Base-by-base conservation (phyloP, 495 filamentous ascomycete species). In the Melanomma pulvis-pyrius region DNA sequence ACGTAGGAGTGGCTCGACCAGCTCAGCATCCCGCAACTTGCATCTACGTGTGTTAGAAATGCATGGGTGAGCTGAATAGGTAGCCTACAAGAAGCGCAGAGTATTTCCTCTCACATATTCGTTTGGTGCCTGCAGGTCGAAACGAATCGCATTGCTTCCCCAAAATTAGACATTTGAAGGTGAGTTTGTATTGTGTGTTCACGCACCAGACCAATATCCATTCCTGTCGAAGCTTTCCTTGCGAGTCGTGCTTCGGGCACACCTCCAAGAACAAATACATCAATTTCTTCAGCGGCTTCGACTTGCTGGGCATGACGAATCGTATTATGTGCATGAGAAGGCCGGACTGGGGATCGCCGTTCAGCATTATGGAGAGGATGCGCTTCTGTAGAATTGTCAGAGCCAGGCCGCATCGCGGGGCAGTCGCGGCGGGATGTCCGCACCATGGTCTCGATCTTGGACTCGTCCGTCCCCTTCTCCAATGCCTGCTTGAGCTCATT, bases 221-320 rank as follows among this genome's bases (percentile, higher is more conserved):
- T 83, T 99, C 96, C 79, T 98, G 94, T 84, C 96, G 96, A 58
- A 98, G 80, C 82, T 97, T 98, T 72, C 96, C 96, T 67, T 80
- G 86, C 25, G 87, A 81, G 77, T 98, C 96, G 46, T 88, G 88
- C 77, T 99, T 99, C 26, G 96, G 96, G 77, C 94, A 98, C 72
- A 98, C 93, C 79, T 99, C 96, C 78, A 97, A 96, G 81, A 97
- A 99, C 78, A 98, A 93, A 79, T 99, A 99, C 17, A 99, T 84
- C 46, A 99, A 81, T 80, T 98, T 98, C 85, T 99, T 99, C 71
- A 99, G 81, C n/a, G 87, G 81, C 79, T 98, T 98, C 79, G 88
- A 91, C 81, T 91, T 96, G 61, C 92, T 93, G 1, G 96, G 96
- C 96, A 98, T 98, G 68, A 99, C 91, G 78, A 98, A 98, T 77